Evolutionary conservation across 139 green algal genomes (phyloP), one percentile per base, ranked within the genome.

Genomic region (Picochlorum sp.): DNA sequence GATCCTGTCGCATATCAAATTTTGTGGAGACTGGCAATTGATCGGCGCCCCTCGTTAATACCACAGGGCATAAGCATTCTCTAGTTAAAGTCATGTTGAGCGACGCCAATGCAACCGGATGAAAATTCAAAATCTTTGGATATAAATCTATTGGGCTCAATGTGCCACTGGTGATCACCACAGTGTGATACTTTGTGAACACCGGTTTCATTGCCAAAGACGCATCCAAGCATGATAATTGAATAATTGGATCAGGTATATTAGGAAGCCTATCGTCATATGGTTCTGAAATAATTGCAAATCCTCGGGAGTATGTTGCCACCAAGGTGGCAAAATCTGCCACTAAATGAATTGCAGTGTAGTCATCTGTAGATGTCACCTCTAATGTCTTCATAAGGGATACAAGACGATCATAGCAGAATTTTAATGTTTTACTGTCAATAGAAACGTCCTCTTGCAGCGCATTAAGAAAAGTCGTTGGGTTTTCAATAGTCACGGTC

Each of bases 201-300:
- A 97, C 84, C 3, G 93, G 90, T 43, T 77, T 75, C 76, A 99
- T 93, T 18, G 93, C 93, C 56, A 98, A 77, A 33, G 71, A 89
- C 36, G 93, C 89, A 68, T 99, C 93, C 70, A 99, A 78, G 75
- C 92, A 99, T 33, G 74, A 74, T 53, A 97, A 76, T 81, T 94
- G 83, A 40, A 98, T 77, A 16, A 98, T 86, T 13, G 91, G 91
- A 73, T 98, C 91, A 2, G 84, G 83, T 26, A 97, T 82, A 60
- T 83, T 73, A 7, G 91, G 89, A 76, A 94, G 77, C 14, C 93
- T 71, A 64, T 95, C 85, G 61, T 99, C 93, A 61, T 84, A 97
- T n/a, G 93, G 93, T 70, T 99, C 93, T 16, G 90, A 90, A 69
- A 99, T 98, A 72, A 99, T 82, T 7, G 89, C 83, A 75, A 99